phyloP scores from a whole-genome alignment of 441 rosid species.

The Brassica balearica region DNA sequence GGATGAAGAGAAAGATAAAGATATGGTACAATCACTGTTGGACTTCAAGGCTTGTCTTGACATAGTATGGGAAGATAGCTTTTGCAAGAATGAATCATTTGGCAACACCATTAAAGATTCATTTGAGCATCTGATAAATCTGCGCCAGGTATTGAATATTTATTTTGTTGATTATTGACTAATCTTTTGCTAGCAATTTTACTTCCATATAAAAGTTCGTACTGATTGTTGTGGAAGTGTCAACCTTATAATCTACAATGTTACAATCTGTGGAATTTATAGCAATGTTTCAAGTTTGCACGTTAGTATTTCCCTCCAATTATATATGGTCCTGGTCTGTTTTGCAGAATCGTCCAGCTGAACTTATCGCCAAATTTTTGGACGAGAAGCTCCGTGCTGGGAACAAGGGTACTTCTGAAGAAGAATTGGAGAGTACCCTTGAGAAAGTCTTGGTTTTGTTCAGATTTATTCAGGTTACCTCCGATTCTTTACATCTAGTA shows the following conservation, averaged over 20 bases:
- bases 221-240: constrained; percentile 18
- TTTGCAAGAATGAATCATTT: constrained; percentile 87
- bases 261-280: not conserved
- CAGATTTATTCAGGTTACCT: constrained; percentile 96
- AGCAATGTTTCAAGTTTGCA: not conserved
- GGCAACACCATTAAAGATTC: constrained; percentile 94
- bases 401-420: constrained; percentile 98
- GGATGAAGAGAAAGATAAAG: constrained; percentile 99
- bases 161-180: constrained; percentile 10
- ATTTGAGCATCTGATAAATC: constrained; percentile 93
- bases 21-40: constrained; percentile 86
- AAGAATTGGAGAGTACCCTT: constrained; percentile 97
- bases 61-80: constrained; percentile 92
- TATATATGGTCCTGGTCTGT: constrained; percentile 36
- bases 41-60: constrained; percentile 94
- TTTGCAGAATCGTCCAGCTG: constrained; percentile 95
- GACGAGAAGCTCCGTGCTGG: constrained; percentile 99
- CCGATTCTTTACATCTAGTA: constrained; percentile 19
- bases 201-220: constrained; percentile 13
- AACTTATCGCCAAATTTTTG: constrained; percentile 96
- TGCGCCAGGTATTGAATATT: constrained; percentile 79
- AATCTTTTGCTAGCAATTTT: constrained; percentile 11
- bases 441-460: constrained; percentile 96
- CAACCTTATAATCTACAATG: not conserved
- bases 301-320: not conserved